Conservation (phyloP, 306 rosid species). For the Cicer judaicum region DNA sequence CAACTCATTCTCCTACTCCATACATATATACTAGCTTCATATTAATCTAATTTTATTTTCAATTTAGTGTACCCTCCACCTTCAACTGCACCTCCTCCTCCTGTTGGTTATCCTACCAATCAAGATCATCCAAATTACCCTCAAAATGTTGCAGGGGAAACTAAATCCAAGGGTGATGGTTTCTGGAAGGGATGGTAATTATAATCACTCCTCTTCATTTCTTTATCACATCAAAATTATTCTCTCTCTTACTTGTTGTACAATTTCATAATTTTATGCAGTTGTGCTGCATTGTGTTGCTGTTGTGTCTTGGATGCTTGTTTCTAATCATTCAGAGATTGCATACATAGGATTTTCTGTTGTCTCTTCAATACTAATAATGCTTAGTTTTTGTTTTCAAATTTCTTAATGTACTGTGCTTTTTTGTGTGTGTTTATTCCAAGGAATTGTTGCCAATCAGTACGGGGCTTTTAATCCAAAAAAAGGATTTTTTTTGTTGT, state of each 20-base stretch:
- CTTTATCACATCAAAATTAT: background rate
- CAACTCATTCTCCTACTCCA: background rate
- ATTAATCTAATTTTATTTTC: too few relatives aligned
- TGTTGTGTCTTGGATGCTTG: slow-evolving; percentile 81
- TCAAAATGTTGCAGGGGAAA: slow-evolving; percentile 45
- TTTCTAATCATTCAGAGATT: slow-evolving; percentile 47
- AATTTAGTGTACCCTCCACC: slow-evolving; percentile 44
- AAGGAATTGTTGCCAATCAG: too few relatives aligned
- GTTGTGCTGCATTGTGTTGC: slow-evolving; percentile 81
- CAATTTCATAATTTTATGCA: slow-evolving; percentile 32
- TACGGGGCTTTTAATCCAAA: background rate
- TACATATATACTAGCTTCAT: too few relatives aligned
- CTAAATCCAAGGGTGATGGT: slow-evolving; percentile 82
- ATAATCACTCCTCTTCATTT: background rate
- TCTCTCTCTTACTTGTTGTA: background rate
- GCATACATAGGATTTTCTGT: background rate
- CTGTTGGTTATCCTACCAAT: slow-evolving; percentile 71
- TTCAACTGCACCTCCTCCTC: slow-evolving; percentile 56
- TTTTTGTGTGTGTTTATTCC: too few relatives aligned
- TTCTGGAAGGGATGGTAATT: slow-evolving; percentile 86
- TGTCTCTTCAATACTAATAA: background rate
- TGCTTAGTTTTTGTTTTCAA: background rate
- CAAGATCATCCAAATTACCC: slow-evolving; percentile 46
- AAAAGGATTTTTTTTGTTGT: background rate
- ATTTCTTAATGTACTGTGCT: background rate